Conservation (phyloP, 1,284 basidiomycete genomes). For the Ceratobasidium sp. region DNA sequence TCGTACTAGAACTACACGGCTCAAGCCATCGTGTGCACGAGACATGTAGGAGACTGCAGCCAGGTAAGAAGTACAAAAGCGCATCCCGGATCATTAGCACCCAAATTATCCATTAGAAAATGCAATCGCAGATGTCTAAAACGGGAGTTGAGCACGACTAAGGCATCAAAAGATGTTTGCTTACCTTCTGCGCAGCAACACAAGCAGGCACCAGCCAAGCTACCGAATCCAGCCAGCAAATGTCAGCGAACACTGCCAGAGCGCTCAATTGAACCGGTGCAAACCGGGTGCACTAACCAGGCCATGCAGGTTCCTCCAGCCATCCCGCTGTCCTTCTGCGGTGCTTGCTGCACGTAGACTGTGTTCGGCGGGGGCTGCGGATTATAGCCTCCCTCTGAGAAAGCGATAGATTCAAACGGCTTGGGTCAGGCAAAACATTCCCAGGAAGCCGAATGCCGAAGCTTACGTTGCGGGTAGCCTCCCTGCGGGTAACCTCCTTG, state of each 20-base stretch:
- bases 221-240: neutral
- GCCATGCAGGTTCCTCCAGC: conserved; percentile 41
- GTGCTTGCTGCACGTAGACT: conserved; percentile 35
- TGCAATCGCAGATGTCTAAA: conserved; percentile 74
- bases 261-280: neutral
- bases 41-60: conserved; percentile 16
- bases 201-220: conserved; percentile 41
- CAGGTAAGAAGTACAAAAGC: conserved; percentile 4
- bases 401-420: neutral
- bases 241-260: neutral
- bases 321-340: conserved; percentile 21
- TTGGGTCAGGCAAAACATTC: neutral
- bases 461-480: conserved; percentile 38
- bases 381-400: conserved; percentile 30
- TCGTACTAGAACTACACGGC: conserved; percentile 35
- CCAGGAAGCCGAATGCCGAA: neutral
- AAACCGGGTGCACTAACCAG: conserved; percentile 16
- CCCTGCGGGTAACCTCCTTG: neutral
- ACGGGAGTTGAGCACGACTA: neutral
- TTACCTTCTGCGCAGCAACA: conserved; percentile 39
- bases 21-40: neutral
- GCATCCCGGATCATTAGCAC: conserved; percentile 9
- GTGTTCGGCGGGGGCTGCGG: conserved; percentile 38
- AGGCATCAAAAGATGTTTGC: neutral
- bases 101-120: conserved; percentile 58